Conservation (phyloP, 2,329 filamentous ascomycete genomes). For the Phialocephala sp. region DNA sequence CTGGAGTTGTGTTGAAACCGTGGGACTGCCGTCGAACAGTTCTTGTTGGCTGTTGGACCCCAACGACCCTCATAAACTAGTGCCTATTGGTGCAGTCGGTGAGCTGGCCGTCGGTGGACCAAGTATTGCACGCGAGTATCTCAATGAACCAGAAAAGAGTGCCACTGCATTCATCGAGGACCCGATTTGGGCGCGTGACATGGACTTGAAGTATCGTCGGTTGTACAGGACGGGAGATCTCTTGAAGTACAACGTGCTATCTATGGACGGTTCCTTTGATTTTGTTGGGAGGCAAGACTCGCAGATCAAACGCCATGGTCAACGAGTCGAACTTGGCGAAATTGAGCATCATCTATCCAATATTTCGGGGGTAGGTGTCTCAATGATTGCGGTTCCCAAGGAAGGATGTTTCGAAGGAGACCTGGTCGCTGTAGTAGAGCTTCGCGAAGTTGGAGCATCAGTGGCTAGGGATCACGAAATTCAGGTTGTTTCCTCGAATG, state of each 20-base stretch:
- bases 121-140: constrained; percentile 64
- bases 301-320: constrained; percentile 3
- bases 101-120: constrained; percentile 49
- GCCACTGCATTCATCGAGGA: constrained; percentile 20
- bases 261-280: background rate
- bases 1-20: background rate
- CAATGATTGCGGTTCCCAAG: background rate
- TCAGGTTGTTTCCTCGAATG: background rate
- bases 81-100: constrained; percentile 31
- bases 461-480: too few species aligned
- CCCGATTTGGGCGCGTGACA: background rate
- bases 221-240: constrained; percentile 7
- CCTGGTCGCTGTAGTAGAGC: background rate
- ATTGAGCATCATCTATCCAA: background rate
- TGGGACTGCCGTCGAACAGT: background rate
- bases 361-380: too few species aligned
- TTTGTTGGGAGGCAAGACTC: background rate
- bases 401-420: background rate
- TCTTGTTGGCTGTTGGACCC: constrained; percentile 45
- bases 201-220: background rate
- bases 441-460: background rate
- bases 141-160: constrained; percentile 51
- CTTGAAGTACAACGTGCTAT: background rate
- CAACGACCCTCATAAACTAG: constrained; percentile 27
- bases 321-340: background rate